Conservation (phyloP, 2,329 filamentous ascomycete genomes). For the Alternaria sp. region DNA sequence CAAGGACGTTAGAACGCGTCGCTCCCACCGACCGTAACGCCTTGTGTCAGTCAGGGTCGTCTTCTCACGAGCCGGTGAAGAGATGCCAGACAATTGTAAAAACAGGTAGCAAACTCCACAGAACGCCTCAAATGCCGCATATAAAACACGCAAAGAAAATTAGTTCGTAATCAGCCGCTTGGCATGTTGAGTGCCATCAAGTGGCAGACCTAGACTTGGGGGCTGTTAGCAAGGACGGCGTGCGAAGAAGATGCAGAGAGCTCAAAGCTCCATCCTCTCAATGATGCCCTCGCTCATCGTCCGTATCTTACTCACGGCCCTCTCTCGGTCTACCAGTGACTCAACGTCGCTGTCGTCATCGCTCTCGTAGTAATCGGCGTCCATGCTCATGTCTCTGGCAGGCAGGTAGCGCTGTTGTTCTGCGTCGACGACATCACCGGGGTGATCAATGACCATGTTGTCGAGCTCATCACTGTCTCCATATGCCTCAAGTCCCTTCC, state of each 20-base stretch:
- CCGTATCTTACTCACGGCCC: conserved; percentile 54
- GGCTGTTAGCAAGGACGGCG: background rate
- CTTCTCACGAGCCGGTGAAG: conserved; percentile 26
- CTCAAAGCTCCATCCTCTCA: conserved; percentile 60
- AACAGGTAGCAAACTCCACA: background rate
- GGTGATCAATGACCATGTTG: conserved; percentile 48
- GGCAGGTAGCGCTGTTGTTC: conserved; percentile 48
- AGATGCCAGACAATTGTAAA: conserved; percentile 8
- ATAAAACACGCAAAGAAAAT: background rate
- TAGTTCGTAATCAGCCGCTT: background rate
- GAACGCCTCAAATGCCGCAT: background rate
- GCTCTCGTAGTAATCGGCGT: conserved; percentile 38
- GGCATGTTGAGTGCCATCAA: conserved; percentile 1
- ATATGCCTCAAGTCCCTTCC: conserved; percentile 53
- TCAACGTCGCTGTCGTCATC: conserved; percentile 46
- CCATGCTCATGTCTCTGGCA: conserved; percentile 39
- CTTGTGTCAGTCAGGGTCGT: conserved; percentile 21
- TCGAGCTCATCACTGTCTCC: conserved; percentile 54
- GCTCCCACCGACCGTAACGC: conserved; percentile 33
- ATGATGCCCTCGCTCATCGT: conserved; percentile 62
- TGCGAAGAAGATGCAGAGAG: background rate
- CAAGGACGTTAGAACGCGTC: conserved; percentile 23
- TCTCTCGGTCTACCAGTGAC: conserved; percentile 30
- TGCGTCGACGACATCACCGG: conserved; percentile 47
- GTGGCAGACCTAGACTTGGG: background rate